Evolutionary conservation across 148 eudicot species (phyloP).

Genomic region (Euryodendron excelsum): DNA sequence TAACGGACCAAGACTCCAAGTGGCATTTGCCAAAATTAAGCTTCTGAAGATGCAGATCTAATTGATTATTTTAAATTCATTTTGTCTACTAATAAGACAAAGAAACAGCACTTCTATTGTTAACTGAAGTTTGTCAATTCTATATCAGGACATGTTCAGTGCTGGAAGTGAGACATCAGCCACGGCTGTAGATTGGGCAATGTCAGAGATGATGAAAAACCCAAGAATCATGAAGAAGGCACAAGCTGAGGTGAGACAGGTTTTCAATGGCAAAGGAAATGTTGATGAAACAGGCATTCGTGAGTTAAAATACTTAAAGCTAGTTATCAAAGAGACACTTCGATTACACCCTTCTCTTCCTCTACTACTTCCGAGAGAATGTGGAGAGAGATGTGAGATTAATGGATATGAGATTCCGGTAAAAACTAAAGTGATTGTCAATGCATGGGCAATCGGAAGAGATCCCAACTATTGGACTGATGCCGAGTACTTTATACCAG

Average conservation of each 20-base stretch:
- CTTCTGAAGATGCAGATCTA: too few species aligned
- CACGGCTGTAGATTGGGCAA: constrained; percentile 31
- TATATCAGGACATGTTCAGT: constrained; percentile 24
- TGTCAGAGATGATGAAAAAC: constrained; percentile 37
- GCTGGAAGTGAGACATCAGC: constrained; percentile 36
- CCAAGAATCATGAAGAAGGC: constrained; percentile 31
- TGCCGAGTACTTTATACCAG: constrained; percentile 34
- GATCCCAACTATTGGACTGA: constrained; percentile 31
- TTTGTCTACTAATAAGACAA: too few species aligned
- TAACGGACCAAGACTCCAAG: too few species aligned
- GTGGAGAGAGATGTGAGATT: constrained; percentile 22
- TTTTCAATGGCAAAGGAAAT: constrained; percentile 1
- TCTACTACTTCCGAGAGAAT: constrained; percentile 28
- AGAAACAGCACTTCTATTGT: too few species aligned
- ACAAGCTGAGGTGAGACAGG: constrained; percentile 31
- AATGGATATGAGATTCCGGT: constrained; percentile 28
- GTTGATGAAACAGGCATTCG: constrained; percentile 18
- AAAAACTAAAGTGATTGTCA: constrained; percentile 25
- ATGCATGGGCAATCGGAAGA: constrained; percentile 33
- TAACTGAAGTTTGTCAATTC: background rate
- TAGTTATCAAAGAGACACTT: constrained; percentile 32
- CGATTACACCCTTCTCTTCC: constrained; percentile 34
- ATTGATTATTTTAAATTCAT: too few species aligned
- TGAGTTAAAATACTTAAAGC: constrained; percentile 20
- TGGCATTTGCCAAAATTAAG: too few species aligned